phyloP scores from a whole-genome alignment of 306 rosid species.

The Luffa aegyptiaca region DNA sequence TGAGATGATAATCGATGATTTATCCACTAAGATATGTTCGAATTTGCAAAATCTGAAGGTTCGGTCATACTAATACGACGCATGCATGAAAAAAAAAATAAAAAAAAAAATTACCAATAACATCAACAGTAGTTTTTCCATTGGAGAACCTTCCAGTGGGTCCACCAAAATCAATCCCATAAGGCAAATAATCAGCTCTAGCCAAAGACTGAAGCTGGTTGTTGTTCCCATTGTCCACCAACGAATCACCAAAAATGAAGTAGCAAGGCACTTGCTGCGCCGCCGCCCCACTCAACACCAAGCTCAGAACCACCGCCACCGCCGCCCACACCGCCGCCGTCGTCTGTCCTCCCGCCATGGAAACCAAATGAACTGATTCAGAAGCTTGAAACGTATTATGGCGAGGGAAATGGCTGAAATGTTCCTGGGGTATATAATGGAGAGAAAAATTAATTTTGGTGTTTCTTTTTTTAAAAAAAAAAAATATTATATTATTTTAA shows the following conservation, averaged over 20 bases:
- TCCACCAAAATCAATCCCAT: conserved; percentile 75
- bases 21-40: too few relatives aligned
- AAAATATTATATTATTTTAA: too few relatives aligned
- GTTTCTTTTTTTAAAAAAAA: too few relatives aligned
- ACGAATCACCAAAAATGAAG: conserved; percentile 88
- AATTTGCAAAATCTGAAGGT: too few relatives aligned
- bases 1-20: too few relatives aligned
- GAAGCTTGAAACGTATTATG: not conserved
- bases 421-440: not conserved
- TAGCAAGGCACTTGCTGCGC: conserved; percentile 76
- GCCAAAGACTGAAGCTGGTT: conserved; percentile 68
- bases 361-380: not conserved
- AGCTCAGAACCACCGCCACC: conserved; percentile 11
- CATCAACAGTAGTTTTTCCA: conserved; percentile 73
- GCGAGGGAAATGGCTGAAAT: not conserved
- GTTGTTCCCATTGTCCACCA: conserved; percentile 86
- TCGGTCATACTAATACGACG: too few relatives aligned
- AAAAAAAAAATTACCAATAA: conserved; percentile 49
- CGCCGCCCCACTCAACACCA: conserved; percentile 22
- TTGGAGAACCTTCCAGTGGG: conserved; percentile 87
- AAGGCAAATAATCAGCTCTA: conserved; percentile 67
- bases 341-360: not conserved
- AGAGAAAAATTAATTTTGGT: not conserved
- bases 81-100: not conserved
- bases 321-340: not conserved